Evolutionary conservation across 495 filamentous ascomycete genomes (phyloP).

Genomic region (Aspergillus kassunensis): DNA sequence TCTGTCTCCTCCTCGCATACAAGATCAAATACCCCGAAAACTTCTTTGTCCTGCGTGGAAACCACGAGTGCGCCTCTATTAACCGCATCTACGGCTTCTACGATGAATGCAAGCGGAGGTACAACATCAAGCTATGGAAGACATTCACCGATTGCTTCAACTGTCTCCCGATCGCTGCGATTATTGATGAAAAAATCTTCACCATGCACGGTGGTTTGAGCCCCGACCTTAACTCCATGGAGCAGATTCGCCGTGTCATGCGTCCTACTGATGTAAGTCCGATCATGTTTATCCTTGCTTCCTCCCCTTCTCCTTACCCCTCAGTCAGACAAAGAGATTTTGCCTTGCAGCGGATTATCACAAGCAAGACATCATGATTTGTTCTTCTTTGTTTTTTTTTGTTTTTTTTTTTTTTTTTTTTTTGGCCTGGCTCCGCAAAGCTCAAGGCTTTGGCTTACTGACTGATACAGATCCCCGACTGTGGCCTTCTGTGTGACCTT

Average conservation of each 20-base stretch:
- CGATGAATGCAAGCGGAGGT: constrained; percentile 97
- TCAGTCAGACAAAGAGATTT: not conserved
- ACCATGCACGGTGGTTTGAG: constrained; percentile 99
- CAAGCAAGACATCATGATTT: not conserved
- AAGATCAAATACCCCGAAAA: constrained; percentile 99
- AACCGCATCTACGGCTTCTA: constrained; percentile 99
- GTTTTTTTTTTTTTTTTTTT: constrained; percentile 22
- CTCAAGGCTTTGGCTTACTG: constrained; percentile 46
- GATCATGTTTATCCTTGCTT: constrained; percentile 6
- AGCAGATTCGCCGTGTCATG: constrained; percentile 99
- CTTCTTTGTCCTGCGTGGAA: constrained; percentile 97
- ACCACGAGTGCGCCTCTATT: constrained; percentile 99
- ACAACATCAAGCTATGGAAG: constrained; percentile 99
- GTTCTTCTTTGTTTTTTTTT: too few relatives aligned
- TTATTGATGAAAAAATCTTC: constrained; percentile 99
- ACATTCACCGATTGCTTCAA: constrained; percentile 99
- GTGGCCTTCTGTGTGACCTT: constrained; percentile 93
- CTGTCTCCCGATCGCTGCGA: constrained; percentile 98
- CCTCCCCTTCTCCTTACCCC: constrained; percentile 1
- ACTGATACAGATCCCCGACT: constrained; percentile 86
- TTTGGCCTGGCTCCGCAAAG: constrained; percentile 33
- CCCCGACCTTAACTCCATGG: constrained; percentile 98
- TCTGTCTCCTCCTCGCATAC: constrained; percentile 96
- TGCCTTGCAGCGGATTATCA: not conserved
- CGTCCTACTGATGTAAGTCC: constrained; percentile 91